A percentile compares a stretch with the other conserved stretches of the same genome.
Evolutionary conservation across 208 protist species (phyloP).

Genomic region (Leishmania mexicana): DNA sequence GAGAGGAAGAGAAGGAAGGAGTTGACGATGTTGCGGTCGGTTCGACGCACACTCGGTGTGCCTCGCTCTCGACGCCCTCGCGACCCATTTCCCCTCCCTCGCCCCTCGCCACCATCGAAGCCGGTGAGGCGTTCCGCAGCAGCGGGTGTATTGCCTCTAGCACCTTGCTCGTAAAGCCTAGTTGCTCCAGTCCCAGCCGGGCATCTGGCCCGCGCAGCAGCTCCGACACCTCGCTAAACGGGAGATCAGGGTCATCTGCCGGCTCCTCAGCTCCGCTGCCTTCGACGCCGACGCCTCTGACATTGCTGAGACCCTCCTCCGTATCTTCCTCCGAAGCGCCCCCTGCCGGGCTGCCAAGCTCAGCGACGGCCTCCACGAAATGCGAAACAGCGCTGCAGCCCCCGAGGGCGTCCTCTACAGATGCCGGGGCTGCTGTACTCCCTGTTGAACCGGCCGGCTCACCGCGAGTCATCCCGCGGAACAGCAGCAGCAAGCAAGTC

Average conservation of each 20-base stretch:
- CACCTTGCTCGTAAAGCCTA: conserved; percentile 41
- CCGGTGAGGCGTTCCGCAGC: conserved; percentile 3
- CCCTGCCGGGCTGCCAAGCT: conserved; percentile 45
- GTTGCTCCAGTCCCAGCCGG: conserved; percentile 41
- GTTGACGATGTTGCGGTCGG: neutral
- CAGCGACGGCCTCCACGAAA: conserved; percentile 38
- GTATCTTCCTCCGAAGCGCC: conserved; percentile 22
- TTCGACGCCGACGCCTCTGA: neutral
- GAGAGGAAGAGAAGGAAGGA: neutral
- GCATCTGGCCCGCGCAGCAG: conserved; percentile 49
- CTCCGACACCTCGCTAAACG: conserved; percentile 59
- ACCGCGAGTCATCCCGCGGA: conserved; percentile 15
- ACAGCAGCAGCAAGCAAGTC: conserved; percentile 42
- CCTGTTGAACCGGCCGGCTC: neutral
- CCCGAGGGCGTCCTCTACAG: neutral
- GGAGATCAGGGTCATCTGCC: conserved; percentile 29
- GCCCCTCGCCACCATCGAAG: no score
- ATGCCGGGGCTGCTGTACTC: neutral
- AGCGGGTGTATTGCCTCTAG: conserved; percentile 35
- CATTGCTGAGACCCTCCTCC: conserved; percentile 2
- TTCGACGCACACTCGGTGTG: neutral
- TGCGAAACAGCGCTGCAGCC: neutral
- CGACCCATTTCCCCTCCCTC: neutral
- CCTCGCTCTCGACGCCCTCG: neutral
- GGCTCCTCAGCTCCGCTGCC: neutral